Conservation (phyloP, 2,329 filamentous ascomycete genomes). For the Aureobasidium mangrovei region DNA sequence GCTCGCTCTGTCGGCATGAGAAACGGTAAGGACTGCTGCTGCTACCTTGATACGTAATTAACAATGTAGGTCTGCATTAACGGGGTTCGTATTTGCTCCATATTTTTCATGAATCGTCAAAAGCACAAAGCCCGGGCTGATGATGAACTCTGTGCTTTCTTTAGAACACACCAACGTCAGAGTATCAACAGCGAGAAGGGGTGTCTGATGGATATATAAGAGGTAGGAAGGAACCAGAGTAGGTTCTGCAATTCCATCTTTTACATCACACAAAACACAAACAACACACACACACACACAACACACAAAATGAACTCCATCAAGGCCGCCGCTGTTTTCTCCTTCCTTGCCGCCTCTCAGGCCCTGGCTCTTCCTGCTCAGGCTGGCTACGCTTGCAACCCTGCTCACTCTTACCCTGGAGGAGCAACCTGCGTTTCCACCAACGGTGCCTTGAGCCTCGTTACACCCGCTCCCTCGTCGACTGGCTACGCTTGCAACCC, state of each 20-base stretch:
- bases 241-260: background rate
- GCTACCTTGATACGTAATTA: background rate
- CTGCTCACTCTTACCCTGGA: conserved; percentile 15
- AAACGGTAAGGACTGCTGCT: background rate
- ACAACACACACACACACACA: background rate
- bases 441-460: conserved; percentile 17
- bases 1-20: background rate
- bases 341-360: conserved; percentile 12
- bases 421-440: conserved; percentile 14
- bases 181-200: background rate
- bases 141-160: conserved; percentile 7
- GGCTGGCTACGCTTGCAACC: conserved; percentile 18
- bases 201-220: background rate
- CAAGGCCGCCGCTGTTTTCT: conserved; percentile 8
- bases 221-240: background rate
- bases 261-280: background rate
- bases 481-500: background rate
- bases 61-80: background rate
- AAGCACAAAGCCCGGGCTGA: background rate
- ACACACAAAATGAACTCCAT: conserved; percentile 11
- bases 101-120: background rate
- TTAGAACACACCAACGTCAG: conserved; percentile 10
- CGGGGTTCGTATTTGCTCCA: conserved; percentile 7
- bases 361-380: background rate
- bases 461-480: conserved; percentile 13